These are phyloP conservation scores for Flaveria trinervia DNA, from an alignment of 129 eudicot genomes.

Conservation along the genomic window DNA sequence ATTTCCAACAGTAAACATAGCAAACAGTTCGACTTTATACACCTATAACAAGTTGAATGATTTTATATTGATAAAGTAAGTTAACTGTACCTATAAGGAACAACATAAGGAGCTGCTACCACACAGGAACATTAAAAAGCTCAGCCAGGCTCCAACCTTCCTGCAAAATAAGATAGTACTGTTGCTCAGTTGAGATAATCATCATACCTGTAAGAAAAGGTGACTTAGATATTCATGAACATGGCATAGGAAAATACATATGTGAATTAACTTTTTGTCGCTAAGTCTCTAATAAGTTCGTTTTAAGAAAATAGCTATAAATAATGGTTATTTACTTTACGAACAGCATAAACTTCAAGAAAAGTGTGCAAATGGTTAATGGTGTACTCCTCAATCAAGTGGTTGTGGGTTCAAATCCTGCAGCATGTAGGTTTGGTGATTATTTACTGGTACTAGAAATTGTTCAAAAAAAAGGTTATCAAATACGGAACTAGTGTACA, in stretches of 20 bases:
- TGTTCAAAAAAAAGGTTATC: background rate
- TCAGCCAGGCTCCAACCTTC: conserved; percentile 99
- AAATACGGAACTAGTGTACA: background rate
- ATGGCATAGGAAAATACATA: background rate
- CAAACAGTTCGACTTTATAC: background rate
- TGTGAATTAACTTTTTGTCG: background rate
- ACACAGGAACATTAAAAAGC: conserved; percentile 73
- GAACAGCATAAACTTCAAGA: background rate
- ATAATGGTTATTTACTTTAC: background rate
- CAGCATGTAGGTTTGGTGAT: too few relatives aligned
- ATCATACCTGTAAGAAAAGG: conserved; percentile 15
- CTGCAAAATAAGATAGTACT: conserved; percentile 41
- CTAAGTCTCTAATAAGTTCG: background rate
- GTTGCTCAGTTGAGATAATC: conserved; percentile 20
- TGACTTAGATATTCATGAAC: background rate
- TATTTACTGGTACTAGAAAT: too few relatives aligned
- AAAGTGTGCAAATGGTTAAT: background rate
- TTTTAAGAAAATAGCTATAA: background rate
- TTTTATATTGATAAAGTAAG: conserved; percentile 4
- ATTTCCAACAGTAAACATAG: too few relatives aligned
- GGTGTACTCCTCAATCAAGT: background rate
- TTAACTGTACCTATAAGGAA: conserved; percentile 69
- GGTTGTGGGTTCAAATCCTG: too few relatives aligned
- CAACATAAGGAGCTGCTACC: conserved; percentile 95
- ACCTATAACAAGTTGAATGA: conserved; percentile 16